These are phyloP conservation scores for Cylindrodendrum hubeiense DNA, from an alignment of 2,329 filamentous ascomycete genomes.

Conservation along the genomic window DNA sequence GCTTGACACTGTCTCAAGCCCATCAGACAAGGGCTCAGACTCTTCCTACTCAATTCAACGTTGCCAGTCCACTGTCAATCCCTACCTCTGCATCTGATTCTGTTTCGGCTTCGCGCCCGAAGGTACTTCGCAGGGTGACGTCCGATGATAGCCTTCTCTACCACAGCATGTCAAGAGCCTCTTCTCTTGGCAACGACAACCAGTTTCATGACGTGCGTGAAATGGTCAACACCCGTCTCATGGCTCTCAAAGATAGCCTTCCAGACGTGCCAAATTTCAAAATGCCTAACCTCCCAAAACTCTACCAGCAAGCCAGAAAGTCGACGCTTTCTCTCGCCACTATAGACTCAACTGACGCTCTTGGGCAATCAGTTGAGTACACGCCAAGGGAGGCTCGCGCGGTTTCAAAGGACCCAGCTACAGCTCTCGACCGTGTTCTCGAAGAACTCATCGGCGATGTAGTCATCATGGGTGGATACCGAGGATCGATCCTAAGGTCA, in stretches of 20 bases:
- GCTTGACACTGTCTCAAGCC: slow-evolving; percentile 10
- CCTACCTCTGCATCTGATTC: slow-evolving; percentile 26
- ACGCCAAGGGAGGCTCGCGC: slow-evolving; percentile 27
- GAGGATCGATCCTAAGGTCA: slow-evolving; percentile 89
- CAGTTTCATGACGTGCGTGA: slow-evolving; percentile 84
- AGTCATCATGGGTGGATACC: slow-evolving; percentile 89
- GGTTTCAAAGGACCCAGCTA: slow-evolving; percentile 37
- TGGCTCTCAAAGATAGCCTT: slow-evolving; percentile 89
- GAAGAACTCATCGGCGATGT: slow-evolving; percentile 84
- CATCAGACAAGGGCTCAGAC: slow-evolving; percentile 27
- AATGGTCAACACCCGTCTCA: slow-evolving; percentile 89
- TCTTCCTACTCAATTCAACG: slow-evolving; percentile 24
- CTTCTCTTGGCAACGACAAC: slow-evolving; percentile 86
- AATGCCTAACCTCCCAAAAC: slow-evolving; percentile 71
- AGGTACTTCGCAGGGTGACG: slow-evolving; percentile 49
- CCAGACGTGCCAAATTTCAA: slow-evolving; percentile 84
- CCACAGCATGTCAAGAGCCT: slow-evolving; percentile 80
- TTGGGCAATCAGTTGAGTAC: slow-evolving; percentile 39
- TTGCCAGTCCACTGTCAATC: slow-evolving; percentile 15
- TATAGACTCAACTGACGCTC: slow-evolving; percentile 43
- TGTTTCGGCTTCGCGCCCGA: no score
- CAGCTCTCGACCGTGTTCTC: slow-evolving; percentile 66
- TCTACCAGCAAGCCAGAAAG: slow-evolving; percentile 52
- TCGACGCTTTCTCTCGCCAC: slow-evolving; percentile 49
- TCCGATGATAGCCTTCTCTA: slow-evolving; percentile 82